Evolutionary conservation across 305 asterid species (phyloP).

Genomic region (Solanum hybrid): DNA sequence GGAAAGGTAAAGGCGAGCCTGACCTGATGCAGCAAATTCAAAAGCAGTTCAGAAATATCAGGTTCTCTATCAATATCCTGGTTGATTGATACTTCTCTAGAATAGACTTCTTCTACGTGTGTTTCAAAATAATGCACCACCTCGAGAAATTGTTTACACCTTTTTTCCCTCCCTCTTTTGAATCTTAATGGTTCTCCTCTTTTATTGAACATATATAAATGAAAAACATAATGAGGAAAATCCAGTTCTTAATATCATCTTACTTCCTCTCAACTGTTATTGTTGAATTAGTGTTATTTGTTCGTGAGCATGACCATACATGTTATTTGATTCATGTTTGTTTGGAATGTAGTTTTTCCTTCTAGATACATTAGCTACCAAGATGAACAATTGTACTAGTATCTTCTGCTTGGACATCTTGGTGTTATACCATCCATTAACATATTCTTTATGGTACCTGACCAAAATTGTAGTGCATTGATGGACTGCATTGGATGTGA

Average conservation of each 20-base stretch:
- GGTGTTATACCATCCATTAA: background rate
- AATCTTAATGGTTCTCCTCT: background rate
- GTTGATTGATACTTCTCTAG: background rate
- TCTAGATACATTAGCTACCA: background rate
- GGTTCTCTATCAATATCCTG: slow-evolving; percentile 18
- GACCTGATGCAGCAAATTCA: slow-evolving; percentile 47
- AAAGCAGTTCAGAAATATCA: slow-evolving; percentile 55
- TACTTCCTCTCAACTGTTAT: background rate
- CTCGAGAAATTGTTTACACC: background rate
- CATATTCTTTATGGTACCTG: background rate
- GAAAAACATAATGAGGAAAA: background rate
- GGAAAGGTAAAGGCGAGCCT: slow-evolving; percentile 67
- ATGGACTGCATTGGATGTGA: slow-evolving; percentile 75
- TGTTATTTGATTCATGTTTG: background rate
- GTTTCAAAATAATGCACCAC: background rate
- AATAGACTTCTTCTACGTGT: background rate
- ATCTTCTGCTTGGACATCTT: background rate
- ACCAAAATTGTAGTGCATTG: slow-evolving; percentile 36
- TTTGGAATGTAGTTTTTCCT: background rate
- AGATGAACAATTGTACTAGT: background rate
- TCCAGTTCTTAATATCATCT: background rate
- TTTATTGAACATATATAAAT: background rate
- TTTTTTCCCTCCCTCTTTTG: background rate
- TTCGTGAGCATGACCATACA: background rate
- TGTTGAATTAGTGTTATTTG: background rate